Evolutionary conservation across 805 yeast species (phyloP).

Genomic region (Lipomyces mesembrius): DNA sequence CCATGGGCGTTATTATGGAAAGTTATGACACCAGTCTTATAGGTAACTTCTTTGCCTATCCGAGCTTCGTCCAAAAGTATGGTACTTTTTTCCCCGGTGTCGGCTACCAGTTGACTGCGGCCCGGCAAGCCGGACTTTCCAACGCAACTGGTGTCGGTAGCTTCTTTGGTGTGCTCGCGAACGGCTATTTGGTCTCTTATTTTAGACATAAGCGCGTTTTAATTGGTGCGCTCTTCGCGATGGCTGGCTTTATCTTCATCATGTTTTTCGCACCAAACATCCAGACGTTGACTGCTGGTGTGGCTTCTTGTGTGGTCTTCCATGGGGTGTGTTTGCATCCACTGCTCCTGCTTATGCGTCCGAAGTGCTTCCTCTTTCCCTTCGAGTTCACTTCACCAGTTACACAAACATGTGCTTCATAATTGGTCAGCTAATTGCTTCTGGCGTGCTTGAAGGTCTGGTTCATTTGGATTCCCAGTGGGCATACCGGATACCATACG

Average conservation of each 20-base stretch:
- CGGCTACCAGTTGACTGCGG: slow-evolving; percentile 38
- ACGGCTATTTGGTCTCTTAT: slow-evolving; percentile 53
- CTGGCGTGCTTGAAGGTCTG: slow-evolving; percentile 56
- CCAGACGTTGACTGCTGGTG: slow-evolving; percentile 49
- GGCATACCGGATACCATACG: slow-evolving; percentile 61
- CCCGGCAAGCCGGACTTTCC: slow-evolving; percentile 44
- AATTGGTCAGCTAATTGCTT: slow-evolving; percentile 60
- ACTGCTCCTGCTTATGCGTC: slow-evolving; percentile 59
- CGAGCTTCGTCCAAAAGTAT: slow-evolving; percentile 26
- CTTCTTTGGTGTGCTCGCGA: slow-evolving; percentile 53
- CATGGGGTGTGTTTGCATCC: slow-evolving; percentile 63
- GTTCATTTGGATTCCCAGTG: slow-evolving; percentile 41
- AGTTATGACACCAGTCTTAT: slow-evolving; percentile 52
- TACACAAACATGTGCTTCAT: slow-evolving; percentile 59
- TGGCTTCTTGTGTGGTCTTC: slow-evolving; percentile 49
- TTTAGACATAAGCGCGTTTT: slow-evolving; percentile 49
- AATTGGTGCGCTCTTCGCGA: slow-evolving; percentile 46
- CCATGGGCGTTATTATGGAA: slow-evolving; percentile 55
- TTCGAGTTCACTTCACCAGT: slow-evolving; percentile 57
- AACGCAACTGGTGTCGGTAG: slow-evolving; percentile 49
- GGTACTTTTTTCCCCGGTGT: slow-evolving; percentile 18
- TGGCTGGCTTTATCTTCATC: slow-evolving; percentile 52
- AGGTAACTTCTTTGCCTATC: slow-evolving; percentile 51
- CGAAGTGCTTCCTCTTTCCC: slow-evolving; percentile 58
- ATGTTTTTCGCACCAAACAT: slow-evolving; percentile 53